Percentiles rank a stretch among this genome's conserved stretches.
phyloP scores from a whole-genome alignment of 306 rosid species.

The Vicia faba region DNA sequence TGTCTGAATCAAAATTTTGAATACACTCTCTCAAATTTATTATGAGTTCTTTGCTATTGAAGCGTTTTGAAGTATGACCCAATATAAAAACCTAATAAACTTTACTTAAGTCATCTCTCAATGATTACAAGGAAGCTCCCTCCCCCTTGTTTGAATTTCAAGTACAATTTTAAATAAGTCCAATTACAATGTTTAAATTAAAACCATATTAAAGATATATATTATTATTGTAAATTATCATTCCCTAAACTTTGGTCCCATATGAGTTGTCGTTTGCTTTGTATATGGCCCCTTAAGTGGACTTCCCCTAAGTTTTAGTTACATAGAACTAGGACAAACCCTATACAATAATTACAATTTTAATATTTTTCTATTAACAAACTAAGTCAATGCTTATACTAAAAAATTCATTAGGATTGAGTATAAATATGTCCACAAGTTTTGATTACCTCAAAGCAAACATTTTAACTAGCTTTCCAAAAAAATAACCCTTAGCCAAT shows the following conservation, averaged over 20 bases:
- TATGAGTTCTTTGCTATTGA: too few relatives aligned
- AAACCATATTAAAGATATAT: conserved; percentile 30
- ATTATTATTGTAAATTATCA: conserved; percentile 47
- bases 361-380: conserved; percentile 36
- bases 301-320: conserved; percentile 59
- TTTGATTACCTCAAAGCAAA: conserved; percentile 42
- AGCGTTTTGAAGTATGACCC: too few relatives aligned
- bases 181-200: conserved; percentile 33
- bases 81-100: not conserved
- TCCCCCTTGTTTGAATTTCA: not conserved
- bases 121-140: conserved; percentile 43
- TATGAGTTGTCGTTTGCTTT: conserved; percentile 65
- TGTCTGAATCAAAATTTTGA: too few relatives aligned
- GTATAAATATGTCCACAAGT: conserved; percentile 45
- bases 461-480: conserved; percentile 31
- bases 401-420: conserved; percentile 39
- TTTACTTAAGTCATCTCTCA: conserved; percentile 37
- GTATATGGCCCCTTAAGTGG: conserved; percentile 48
- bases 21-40: too few relatives aligned
- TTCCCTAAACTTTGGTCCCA: conserved; percentile 48
- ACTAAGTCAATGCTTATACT: conserved; percentile 55
- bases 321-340: conserved; percentile 55
- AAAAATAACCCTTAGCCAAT: conserved; percentile 1
- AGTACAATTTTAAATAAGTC: conserved; percentile 26
- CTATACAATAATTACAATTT: conserved; percentile 53